These are phyloP conservation scores for Sarocladiaceae sp. DNA, from an alignment of 2,329 filamentous ascomycete species.

Conservation along the genomic window DNA sequence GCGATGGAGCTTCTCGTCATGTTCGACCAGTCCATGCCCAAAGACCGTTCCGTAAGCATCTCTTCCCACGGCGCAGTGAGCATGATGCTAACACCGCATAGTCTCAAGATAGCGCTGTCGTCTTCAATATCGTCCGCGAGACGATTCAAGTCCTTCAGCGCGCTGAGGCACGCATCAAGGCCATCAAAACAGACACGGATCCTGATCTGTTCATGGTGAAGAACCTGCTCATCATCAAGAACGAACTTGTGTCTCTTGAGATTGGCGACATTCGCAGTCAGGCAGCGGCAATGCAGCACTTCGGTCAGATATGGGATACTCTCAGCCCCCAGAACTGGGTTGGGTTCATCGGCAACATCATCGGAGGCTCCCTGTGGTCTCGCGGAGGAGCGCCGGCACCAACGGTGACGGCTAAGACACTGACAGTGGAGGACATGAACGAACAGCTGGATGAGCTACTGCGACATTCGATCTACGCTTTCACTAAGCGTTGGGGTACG, in stretches of 20 bases:
- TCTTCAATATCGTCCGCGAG: slow-evolving; percentile 75
- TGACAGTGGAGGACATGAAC: slow-evolving; percentile 51
- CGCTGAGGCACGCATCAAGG: slow-evolving; percentile 65
- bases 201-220: slow-evolving; percentile 89
- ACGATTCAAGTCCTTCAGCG: slow-evolving; percentile 77
- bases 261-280: slow-evolving; percentile 64
- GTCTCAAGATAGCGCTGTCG: slow-evolving; percentile 45
- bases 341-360: slow-evolving; percentile 51
- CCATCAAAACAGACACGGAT: slow-evolving; percentile 56
- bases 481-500: slow-evolving; percentile 54
- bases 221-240: slow-evolving; percentile 90
- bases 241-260: slow-evolving; percentile 92
- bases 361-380: slow-evolving; percentile 49
- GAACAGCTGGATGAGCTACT: slow-evolving; percentile 59
- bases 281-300: slow-evolving; percentile 47
- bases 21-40: slow-evolving; percentile 60
- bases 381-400: slow-evolving; percentile 20
- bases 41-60: slow-evolving; percentile 51
- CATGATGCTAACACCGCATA: slow-evolving; percentile 15
- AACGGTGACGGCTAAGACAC: slow-evolving; percentile 30
- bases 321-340: slow-evolving; percentile 52
- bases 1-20: slow-evolving; percentile 53
- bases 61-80: not conserved
- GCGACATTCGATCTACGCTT: slow-evolving; percentile 55
- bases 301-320: slow-evolving; percentile 59